Evolutionary conservation across 106 monocot genomes (phyloP).

Genomic region (Chionographis japonica): DNA sequence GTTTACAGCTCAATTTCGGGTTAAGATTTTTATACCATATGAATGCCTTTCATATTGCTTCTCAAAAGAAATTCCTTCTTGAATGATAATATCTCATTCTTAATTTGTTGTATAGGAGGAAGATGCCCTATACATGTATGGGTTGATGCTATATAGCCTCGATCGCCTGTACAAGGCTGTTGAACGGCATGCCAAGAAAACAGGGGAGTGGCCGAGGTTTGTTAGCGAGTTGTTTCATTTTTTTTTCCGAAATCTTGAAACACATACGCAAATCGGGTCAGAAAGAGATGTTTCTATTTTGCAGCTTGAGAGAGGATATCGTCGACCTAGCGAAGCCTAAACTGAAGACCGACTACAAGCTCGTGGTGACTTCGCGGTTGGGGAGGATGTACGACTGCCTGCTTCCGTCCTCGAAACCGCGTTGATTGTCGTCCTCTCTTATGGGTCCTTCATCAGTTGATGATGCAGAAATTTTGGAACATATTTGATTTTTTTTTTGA

Average conservation of each 20-base stretch:
- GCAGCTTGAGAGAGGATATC: slow-evolving; percentile 76
- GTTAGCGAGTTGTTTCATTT: background rate
- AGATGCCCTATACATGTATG: slow-evolving; percentile 65
- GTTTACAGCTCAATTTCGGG: no score
- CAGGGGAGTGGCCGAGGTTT: slow-evolving; percentile 92
- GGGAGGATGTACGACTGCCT: slow-evolving; percentile 69
- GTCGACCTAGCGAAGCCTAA: slow-evolving; percentile 58
- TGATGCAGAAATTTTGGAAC: no score
- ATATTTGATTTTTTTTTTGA: no score
- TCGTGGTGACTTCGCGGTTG: slow-evolving; percentile 57
- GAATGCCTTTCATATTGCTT: no score
- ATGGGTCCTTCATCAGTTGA: background rate
- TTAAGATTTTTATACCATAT: no score
- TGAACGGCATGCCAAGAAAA: slow-evolving; percentile 81
- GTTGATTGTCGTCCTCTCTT: slow-evolving; percentile 4
- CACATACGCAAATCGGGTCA: background rate
- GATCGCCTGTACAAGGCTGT: slow-evolving; percentile 87
- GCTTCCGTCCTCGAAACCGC: slow-evolving; percentile 48
- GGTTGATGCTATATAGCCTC: slow-evolving; percentile 71
- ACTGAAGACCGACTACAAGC: slow-evolving; percentile 39
- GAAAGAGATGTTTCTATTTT: slow-evolving; percentile 8
- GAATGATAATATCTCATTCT: no score
- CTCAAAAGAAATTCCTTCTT: no score
- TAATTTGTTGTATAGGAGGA: slow-evolving; percentile 48
- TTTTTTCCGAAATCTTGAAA: background rate